A percentile compares a stretch with the other conserved stretches of the same genome.
These are phyloP conservation scores for Pseudocercospora vitis DNA, from an alignment of 2,329 filamentous ascomycete genomes.

Conservation along the genomic window DNA sequence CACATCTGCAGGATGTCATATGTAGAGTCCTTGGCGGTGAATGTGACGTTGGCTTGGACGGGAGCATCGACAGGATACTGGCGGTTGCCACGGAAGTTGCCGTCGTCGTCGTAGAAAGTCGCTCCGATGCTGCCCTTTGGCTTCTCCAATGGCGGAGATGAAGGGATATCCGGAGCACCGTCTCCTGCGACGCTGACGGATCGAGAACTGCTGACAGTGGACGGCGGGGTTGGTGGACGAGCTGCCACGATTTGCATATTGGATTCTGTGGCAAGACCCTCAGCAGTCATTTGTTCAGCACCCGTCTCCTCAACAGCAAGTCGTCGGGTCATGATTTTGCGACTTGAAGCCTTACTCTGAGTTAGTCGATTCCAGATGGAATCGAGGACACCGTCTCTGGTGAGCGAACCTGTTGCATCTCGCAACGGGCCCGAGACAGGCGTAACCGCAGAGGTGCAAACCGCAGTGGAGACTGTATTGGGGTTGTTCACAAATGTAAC, in stretches of 20 bases:
- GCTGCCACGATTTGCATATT: neutral
- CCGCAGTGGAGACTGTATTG: no score
- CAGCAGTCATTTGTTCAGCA: neutral
- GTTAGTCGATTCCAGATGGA: no score
- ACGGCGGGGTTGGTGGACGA: neutral
- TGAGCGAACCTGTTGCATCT: no score
- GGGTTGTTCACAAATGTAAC: no score
- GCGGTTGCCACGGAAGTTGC: neutral
- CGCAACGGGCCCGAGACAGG: no score
- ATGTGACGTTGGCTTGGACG: conserved; percentile 4
- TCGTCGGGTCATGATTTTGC: no score
- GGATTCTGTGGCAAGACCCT: neutral
- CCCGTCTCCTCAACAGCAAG: no score
- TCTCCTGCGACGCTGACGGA: neutral
- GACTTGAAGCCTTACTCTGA: no score
- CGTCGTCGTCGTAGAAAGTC: conserved; percentile 12
- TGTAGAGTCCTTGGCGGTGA: conserved; percentile 7
- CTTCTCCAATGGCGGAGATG: neutral
- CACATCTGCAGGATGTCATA: conserved; percentile 10
- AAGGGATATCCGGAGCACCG: neutral
- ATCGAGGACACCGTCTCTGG: no score
- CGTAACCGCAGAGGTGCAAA: no score
- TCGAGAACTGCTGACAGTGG: neutral
- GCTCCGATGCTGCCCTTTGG: neutral
- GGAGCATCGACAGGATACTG: conserved; percentile 1